Percentiles rank a stretch among this genome's conserved stretches.
phyloP scores from a whole-genome alignment of 148 eudicot species.

The Gaultheria prostrata region DNA sequence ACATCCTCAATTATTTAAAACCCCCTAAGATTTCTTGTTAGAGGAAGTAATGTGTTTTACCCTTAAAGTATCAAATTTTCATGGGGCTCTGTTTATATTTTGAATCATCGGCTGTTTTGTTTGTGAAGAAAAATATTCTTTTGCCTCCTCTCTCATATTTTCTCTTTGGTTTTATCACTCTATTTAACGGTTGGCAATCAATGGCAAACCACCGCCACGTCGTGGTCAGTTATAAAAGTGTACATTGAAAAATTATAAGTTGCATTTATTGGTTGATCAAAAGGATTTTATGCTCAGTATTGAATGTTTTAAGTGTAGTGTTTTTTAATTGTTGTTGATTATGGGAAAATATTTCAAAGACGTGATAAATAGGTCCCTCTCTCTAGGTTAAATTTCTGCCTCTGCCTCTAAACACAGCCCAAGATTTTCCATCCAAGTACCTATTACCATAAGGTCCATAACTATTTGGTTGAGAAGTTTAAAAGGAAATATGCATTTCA shows the following conservation, averaged over 20 bases:
- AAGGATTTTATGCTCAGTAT: neutral
- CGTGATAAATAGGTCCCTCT: neutral
- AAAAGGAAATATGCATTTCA: neutral
- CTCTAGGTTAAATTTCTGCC: neutral
- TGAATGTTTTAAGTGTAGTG: neutral
- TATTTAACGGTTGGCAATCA: neutral
- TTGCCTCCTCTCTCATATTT: neutral
- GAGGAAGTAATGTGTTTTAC: neutral
- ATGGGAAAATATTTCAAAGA: neutral
- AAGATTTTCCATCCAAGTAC: neutral
- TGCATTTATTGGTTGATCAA: neutral
- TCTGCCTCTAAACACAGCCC: neutral
- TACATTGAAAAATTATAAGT: neutral
- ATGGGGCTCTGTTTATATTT: neutral
- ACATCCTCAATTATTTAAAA: neutral
- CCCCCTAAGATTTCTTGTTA: neutral
- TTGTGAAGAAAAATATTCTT: neutral
- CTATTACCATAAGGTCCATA: neutral
- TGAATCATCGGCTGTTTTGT: neutral
- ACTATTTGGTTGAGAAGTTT: neutral
- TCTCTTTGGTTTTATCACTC: neutral
- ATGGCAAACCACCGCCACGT: neutral
- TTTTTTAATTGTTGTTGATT: neutral
- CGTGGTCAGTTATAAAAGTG: neutral
- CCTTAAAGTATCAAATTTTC: neutral